Percentiles rank a stretch among this genome's conserved stretches.
Conservation (phyloP, 768 basidiomycete species). For the Tricholoma furcatifolium region DNA sequence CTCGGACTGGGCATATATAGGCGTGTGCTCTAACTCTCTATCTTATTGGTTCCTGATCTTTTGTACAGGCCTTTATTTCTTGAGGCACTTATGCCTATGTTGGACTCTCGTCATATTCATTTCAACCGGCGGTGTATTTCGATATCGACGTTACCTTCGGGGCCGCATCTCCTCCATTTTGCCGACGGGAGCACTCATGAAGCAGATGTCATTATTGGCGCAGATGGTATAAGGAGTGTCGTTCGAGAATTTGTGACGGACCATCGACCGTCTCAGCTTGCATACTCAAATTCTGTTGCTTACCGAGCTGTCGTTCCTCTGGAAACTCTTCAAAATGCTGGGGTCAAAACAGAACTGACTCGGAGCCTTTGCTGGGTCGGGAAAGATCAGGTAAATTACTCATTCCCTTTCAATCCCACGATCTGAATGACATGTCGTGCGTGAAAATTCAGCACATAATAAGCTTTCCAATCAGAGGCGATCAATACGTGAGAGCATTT, state of each 20-base stretch:
- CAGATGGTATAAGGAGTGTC: slow-evolving; percentile 53
- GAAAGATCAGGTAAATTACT: slow-evolving; percentile 38
- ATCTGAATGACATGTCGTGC: too few species aligned
- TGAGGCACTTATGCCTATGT: slow-evolving; percentile 41
- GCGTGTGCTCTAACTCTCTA: neutral
- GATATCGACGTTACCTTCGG: slow-evolving; percentile 26
- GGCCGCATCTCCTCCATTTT: slow-evolving; percentile 39
- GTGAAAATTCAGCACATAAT: slow-evolving; percentile 44
- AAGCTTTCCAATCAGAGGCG: slow-evolving; percentile 45
- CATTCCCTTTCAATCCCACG: neutral
- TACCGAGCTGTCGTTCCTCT: slow-evolving; percentile 48
- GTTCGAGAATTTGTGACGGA: slow-evolving; percentile 38
- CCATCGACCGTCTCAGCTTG: slow-evolving; percentile 21
- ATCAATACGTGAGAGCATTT: slow-evolving; percentile 33
- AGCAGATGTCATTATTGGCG: slow-evolving; percentile 49
- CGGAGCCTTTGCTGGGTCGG: slow-evolving; percentile 45
- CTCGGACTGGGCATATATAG: slow-evolving; percentile 46
- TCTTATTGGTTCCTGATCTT: slow-evolving; percentile 2
- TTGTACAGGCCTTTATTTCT: slow-evolving; percentile 48
- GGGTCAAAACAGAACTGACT: slow-evolving; percentile 38
- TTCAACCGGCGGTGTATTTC: slow-evolving; percentile 51
- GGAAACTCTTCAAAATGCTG: slow-evolving; percentile 37
- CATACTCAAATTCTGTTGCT: slow-evolving; percentile 46
- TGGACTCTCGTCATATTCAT: slow-evolving; percentile 41
- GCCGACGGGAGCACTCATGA: slow-evolving; percentile 45